phyloP scores from a whole-genome alignment of 441 rosid species.

The Eruca vesicaria region DNA sequence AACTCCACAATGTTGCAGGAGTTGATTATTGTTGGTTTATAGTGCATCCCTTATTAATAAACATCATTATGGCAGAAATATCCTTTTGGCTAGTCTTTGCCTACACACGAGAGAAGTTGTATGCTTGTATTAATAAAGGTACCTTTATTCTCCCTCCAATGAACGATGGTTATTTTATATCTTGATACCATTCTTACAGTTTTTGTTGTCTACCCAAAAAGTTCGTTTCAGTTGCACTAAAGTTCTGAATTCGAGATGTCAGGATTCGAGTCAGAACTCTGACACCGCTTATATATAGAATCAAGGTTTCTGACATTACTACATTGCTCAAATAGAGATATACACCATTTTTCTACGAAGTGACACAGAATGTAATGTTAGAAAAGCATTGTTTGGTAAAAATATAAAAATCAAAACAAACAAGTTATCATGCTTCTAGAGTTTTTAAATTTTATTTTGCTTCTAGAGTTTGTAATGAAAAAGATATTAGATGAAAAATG shows the following conservation, averaged over 20 bases:
- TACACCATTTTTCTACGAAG: background rate
- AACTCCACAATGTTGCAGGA: background rate
- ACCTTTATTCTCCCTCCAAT: conserved; percentile 6
- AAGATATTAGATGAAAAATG: background rate
- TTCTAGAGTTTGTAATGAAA: conserved; percentile 6
- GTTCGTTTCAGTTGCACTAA: conserved; percentile 11
- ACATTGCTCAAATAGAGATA: background rate
- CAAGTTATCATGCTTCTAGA: background rate
- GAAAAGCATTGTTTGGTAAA: background rate
- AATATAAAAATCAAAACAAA: background rate
- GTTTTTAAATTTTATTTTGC: no score
- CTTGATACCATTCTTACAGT: background rate
- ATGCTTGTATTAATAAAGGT: background rate
- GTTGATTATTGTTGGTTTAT: background rate
- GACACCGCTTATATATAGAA: conserved; percentile 1
- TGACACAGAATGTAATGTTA: background rate
- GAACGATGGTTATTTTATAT: background rate
- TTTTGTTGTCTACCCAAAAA: background rate
- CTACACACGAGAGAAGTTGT: conserved; percentile 20
- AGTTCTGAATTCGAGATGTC: conserved; percentile 14
- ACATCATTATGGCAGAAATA: background rate
- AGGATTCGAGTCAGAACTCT: conserved; percentile 11
- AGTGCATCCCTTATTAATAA: background rate
- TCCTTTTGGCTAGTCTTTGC: conserved; percentile 3
- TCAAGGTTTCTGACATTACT: background rate